Evolutionary conservation across 2,329 filamentous ascomycete species (phyloP).

Genomic region (Capronia epimyces): DNA sequence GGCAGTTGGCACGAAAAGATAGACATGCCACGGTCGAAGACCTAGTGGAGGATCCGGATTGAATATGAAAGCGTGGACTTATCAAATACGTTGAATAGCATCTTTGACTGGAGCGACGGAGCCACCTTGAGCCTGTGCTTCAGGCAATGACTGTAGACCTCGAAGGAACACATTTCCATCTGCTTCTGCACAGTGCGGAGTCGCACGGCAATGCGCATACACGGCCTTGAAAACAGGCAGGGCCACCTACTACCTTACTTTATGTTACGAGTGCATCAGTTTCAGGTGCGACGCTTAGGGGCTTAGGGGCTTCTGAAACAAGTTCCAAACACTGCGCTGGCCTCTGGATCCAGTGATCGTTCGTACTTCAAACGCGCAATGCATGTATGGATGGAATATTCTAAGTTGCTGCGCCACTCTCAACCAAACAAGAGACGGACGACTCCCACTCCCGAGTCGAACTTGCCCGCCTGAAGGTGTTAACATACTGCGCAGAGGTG

Average conservation of each 20-base stretch:
- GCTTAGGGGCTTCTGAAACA: constrained; percentile 10
- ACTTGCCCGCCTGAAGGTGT: too few relatives aligned
- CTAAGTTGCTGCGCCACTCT: not conserved
- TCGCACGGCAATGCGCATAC: too few relatives aligned
- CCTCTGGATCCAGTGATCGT: not conserved
- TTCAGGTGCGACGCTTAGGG: not conserved
- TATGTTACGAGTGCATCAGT: too few relatives aligned
- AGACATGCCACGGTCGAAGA: constrained; percentile 40
- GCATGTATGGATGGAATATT: too few relatives aligned
- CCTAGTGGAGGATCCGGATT: constrained; percentile 30
- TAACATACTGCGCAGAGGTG: too few relatives aligned
- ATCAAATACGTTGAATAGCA: constrained; percentile 6
- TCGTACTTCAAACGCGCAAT: not conserved
- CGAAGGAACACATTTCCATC: too few relatives aligned
- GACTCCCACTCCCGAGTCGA: too few relatives aligned
- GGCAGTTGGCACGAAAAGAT: not conserved
- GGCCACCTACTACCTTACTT: too few relatives aligned
- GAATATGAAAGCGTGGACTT: not conserved
- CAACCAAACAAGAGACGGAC: not conserved
- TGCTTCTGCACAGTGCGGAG: too few relatives aligned
- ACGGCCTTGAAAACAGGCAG: too few relatives aligned
- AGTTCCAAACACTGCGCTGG: constrained; percentile 3
- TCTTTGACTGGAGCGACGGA: not conserved
- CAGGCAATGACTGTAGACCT: not conserved
- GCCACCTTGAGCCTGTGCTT: not conserved